phyloP scores from a whole-genome alignment of 2,329 filamentous ascomycete species.

The Aureobasidium sp. region DNA sequence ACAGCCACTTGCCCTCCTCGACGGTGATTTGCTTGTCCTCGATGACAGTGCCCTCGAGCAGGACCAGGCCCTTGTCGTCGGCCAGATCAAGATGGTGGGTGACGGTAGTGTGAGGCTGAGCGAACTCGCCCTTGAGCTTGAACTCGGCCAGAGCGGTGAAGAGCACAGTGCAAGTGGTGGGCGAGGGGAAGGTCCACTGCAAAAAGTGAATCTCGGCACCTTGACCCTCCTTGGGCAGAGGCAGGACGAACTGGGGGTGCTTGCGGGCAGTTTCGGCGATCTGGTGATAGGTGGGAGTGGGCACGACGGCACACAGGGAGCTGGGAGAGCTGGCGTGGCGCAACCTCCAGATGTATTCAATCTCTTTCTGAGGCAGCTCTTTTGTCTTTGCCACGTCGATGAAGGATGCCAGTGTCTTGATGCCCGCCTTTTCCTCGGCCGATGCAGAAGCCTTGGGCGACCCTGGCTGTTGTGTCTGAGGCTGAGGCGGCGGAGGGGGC shows the following conservation, averaged over 20 bases:
- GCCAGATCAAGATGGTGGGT: slow-evolving; percentile 83
- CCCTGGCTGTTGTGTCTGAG: slow-evolving; percentile 21
- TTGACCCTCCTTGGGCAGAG: slow-evolving; percentile 58
- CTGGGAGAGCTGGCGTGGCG: slow-evolving; percentile 66
- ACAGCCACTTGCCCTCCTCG: slow-evolving; percentile 78
- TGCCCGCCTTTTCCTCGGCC: slow-evolving; percentile 36
- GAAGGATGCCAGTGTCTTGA: slow-evolving; percentile 59
- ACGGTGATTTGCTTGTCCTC: slow-evolving; percentile 67
- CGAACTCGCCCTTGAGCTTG: slow-evolving; percentile 82
- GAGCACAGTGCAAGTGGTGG: slow-evolving; percentile 54
- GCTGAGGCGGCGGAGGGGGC: slow-evolving; percentile 29
- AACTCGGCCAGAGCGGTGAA: slow-evolving; percentile 93
- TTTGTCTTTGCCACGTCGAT: slow-evolving; percentile 74
- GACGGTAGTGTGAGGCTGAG: slow-evolving; percentile 84
- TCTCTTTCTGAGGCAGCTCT: slow-evolving; percentile 66
- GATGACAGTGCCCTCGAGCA: slow-evolving; percentile 76
- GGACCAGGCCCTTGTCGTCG: slow-evolving; percentile 64
- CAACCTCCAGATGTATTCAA: slow-evolving; percentile 83
- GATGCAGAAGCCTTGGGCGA: slow-evolving; percentile 21
- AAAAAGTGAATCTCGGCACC: slow-evolving; percentile 93
- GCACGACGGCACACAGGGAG: slow-evolving; percentile 78
- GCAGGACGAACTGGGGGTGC: slow-evolving; percentile 85
- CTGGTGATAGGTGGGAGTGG: slow-evolving; percentile 60
- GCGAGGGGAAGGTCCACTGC: slow-evolving; percentile 85
- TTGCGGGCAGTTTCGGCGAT: slow-evolving; percentile 64